Conservation (phyloP, 345 rosid species). For the Dipteronia sinensis region DNA sequence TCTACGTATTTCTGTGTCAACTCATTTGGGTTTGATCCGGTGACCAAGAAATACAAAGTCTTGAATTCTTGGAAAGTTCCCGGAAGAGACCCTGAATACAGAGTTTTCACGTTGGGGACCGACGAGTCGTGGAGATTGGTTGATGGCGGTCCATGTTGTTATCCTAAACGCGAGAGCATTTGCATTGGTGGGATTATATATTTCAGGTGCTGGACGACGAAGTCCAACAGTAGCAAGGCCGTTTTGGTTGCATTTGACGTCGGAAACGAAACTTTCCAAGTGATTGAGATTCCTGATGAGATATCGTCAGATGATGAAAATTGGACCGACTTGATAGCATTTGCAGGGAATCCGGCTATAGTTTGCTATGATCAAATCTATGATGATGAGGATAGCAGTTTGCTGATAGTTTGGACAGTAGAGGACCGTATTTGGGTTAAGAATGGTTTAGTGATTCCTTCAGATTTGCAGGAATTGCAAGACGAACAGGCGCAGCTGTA, state of each 20-base stretch:
- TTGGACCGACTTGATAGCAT: constrained; percentile 7
- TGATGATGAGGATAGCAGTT: neutral
- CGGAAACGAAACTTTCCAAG: constrained; percentile 5
- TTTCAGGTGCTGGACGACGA: constrained; percentile 13
- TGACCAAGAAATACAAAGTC: constrained; percentile 19
- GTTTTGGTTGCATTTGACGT: constrained; percentile 22
- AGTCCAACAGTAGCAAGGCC: neutral
- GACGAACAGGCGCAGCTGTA: neutral
- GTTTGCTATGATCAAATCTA: neutral
- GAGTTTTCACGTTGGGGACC: constrained; percentile 23
- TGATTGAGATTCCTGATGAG: constrained; percentile 1
- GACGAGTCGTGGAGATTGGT: constrained; percentile 18
- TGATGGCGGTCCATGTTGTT: constrained; percentile 13
- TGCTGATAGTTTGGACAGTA: constrained; percentile 7
- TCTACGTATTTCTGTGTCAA: constrained; percentile 21
- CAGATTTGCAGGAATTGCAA: neutral
- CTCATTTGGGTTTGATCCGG: constrained; percentile 25
- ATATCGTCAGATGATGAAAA: neutral
- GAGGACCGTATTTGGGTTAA: constrained; percentile 5
- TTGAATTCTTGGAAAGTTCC: constrained; percentile 24
- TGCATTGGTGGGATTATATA: constrained; percentile 23
- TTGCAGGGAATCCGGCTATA: constrained; percentile 13
- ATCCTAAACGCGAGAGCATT: constrained; percentile 21
- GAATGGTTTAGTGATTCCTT: neutral
- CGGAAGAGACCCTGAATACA: neutral